A percentile compares a stretch with the other conserved stretches of the same genome.
Conservation (phyloP, 306 rosid species). For the Luffa acutangula region DNA sequence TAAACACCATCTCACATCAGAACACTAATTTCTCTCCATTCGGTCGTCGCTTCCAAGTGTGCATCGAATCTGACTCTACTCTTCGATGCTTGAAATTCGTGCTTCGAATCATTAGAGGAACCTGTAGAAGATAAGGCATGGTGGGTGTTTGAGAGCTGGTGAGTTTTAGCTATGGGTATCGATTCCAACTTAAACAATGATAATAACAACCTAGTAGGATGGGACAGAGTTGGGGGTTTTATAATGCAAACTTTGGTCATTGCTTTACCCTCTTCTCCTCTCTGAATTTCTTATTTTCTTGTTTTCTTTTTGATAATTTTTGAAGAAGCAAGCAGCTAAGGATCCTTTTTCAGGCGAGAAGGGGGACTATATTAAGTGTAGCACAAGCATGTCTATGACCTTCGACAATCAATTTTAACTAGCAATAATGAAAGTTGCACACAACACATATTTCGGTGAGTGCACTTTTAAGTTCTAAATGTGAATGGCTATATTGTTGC, state of each 20-base stretch:
- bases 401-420: constrained; percentile 80
- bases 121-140: not conserved
- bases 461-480: constrained; percentile 26
- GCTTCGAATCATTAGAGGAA: not conserved
- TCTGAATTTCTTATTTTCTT: not conserved
- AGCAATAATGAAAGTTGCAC: constrained; percentile 91
- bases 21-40: not conserved
- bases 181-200: not conserved
- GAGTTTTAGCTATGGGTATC: constrained; percentile 12
- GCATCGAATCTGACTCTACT: not conserved
- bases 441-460: constrained; percentile 75
- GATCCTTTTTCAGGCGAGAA: too few species aligned
- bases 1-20: too few species aligned
- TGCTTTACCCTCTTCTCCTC: not conserved
- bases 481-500: not conserved
- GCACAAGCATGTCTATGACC: constrained; percentile 86
- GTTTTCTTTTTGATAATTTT: constrained; percentile 27
- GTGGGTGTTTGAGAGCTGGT: not conserved
- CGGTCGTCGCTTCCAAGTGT: not conserved
- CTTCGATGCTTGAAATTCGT: not conserved
- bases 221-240: constrained; percentile 61
- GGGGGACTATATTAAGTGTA: too few species aligned
- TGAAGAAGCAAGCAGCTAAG: constrained; percentile 87
- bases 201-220: constrained; percentile 29
- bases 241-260: constrained; percentile 46